Percentiles rank a stretch among this genome's conserved stretches.
Conservation (phyloP, 2,329 filamentous ascomycete species). For the Aulographum hederae region DNA sequence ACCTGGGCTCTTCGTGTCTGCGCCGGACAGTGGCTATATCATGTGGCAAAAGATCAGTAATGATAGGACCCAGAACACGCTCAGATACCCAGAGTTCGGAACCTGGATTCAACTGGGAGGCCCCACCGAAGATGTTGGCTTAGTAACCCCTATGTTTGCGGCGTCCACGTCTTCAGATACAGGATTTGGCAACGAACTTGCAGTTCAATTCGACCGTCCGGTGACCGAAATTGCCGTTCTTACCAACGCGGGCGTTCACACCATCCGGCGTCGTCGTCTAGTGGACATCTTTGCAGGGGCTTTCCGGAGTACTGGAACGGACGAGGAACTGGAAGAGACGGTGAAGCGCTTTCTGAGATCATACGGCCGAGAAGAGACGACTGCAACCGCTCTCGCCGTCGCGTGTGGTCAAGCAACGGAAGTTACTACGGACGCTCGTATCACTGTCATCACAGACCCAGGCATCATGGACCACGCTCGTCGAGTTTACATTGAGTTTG, state of each 20-base stretch:
- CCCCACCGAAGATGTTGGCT: slow-evolving; percentile 58
- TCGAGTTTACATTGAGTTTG: slow-evolving; percentile 79
- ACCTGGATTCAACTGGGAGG: slow-evolving; percentile 63
- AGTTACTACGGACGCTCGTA: slow-evolving; percentile 49
- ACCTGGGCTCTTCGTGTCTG: slow-evolving; percentile 63
- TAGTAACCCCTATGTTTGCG: slow-evolving; percentile 52
- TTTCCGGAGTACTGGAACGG: slow-evolving; percentile 46
- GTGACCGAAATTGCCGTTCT: slow-evolving; percentile 76
- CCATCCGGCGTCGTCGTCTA: slow-evolving; percentile 64
- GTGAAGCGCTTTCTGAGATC: slow-evolving; percentile 67
- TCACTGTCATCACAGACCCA: slow-evolving; percentile 58
- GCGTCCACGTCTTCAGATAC: slow-evolving; percentile 46
- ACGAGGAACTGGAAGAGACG: slow-evolving; percentile 66
- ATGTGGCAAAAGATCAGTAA: too few species aligned
- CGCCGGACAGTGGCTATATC: slow-evolving; percentile 77
- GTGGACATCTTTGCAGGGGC: slow-evolving; percentile 84
- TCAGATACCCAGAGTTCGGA: slow-evolving; percentile 48
- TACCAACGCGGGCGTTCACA: slow-evolving; percentile 77
- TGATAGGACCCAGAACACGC: too few species aligned
- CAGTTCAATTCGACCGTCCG: slow-evolving; percentile 80
- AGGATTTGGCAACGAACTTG: slow-evolving; percentile 88
- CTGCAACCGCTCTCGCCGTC: slow-evolving; percentile 80
- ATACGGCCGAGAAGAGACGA: slow-evolving; percentile 77
- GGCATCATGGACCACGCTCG: slow-evolving; percentile 72
- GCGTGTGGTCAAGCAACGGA: slow-evolving; percentile 88